A percentile compares a stretch with the other conserved stretches of the same genome.
These are phyloP conservation scores for Colletotrichum sp. DNA, from an alignment of 2,329 filamentous ascomycete genomes.

Conservation along the genomic window DNA sequence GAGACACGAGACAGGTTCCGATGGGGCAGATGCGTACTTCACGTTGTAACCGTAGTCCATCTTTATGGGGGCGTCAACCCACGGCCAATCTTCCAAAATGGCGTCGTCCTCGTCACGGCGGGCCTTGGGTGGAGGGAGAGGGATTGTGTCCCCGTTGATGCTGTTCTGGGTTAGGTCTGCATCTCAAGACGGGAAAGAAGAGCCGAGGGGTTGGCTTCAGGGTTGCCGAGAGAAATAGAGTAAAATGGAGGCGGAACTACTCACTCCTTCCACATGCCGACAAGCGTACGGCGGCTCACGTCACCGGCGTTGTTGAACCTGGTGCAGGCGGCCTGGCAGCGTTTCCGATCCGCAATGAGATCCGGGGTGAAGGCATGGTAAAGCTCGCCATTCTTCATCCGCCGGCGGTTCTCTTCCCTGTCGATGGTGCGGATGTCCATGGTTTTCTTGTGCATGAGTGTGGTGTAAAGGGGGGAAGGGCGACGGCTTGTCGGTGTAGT, in stretches of 20 bases:
- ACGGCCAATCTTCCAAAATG: conserved; percentile 68
- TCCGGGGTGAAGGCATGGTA: conserved; percentile 77
- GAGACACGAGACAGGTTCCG: not conserved
- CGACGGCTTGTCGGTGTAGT: not conserved
- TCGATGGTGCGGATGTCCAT: conserved; percentile 34
- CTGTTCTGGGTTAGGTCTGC: conserved; percentile 41
- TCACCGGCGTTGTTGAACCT: conserved; percentile 69
- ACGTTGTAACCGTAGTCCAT: conserved; percentile 83
- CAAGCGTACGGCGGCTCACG: conserved; percentile 62
- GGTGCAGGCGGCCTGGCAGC: conserved; percentile 65
- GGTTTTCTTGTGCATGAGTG: not conserved
- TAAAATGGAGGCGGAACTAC: conserved; percentile 28
- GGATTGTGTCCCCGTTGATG: conserved; percentile 64
- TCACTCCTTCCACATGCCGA: conserved; percentile 77
- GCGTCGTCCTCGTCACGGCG: conserved; percentile 68
- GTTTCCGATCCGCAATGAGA: conserved; percentile 65
- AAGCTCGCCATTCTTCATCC: conserved; percentile 72
- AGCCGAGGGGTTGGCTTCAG: not conserved
- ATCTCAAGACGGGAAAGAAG: not conserved
- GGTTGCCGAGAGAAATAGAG: not conserved
- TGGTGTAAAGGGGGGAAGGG: not conserved
- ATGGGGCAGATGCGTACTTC: conserved; percentile 39
- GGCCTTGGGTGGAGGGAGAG: conserved; percentile 63
- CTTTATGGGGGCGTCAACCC: conserved; percentile 71
- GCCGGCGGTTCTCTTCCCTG: conserved; percentile 51